These are phyloP conservation scores for Reticulomyxa filosa DNA, from an alignment of 78 protist genomes.

Conservation along the genomic window DNA sequence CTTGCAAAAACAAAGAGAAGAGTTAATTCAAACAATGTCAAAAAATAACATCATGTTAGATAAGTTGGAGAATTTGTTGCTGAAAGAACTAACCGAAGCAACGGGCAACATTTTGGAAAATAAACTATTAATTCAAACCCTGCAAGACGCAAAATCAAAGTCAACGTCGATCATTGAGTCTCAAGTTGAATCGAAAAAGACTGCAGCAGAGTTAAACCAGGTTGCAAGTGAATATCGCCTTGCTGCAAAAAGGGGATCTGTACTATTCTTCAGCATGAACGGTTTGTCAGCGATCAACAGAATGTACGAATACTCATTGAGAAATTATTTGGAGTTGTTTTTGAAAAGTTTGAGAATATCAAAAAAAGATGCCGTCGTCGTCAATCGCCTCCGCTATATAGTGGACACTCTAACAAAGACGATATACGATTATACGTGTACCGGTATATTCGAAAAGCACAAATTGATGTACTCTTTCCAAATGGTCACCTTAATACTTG, in stretches of 20 bases:
- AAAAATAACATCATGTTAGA: constrained; percentile 34
- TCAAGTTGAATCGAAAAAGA: constrained; percentile 30
- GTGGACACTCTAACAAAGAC: constrained; percentile 32
- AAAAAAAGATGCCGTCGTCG: constrained; percentile 8
- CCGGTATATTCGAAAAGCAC: constrained; percentile 56
- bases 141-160: constrained; percentile 48
- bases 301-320: constrained; percentile 72
- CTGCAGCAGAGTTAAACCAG: constrained; percentile 29
- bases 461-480: constrained; percentile 60
- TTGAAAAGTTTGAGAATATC: constrained; percentile 13
- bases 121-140: constrained; percentile 46
- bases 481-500: constrained; percentile 27
- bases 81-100: constrained; percentile 39
- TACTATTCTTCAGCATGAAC: constrained; percentile 52
- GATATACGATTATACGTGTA: constrained; percentile 48
- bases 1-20: constrained; percentile 22
- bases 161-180: constrained; percentile 37
- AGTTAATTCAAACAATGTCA: constrained; percentile 29
- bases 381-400: constrained; percentile 39
- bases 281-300: constrained; percentile 30
- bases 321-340: constrained; percentile 52
- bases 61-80: constrained; percentile 64
- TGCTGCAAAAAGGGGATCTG: constrained; percentile 60
- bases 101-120: constrained; percentile 59
- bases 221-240: constrained; percentile 38